Conservation (phyloP, 306 rosid species). For the Castanea mollissima region DNA sequence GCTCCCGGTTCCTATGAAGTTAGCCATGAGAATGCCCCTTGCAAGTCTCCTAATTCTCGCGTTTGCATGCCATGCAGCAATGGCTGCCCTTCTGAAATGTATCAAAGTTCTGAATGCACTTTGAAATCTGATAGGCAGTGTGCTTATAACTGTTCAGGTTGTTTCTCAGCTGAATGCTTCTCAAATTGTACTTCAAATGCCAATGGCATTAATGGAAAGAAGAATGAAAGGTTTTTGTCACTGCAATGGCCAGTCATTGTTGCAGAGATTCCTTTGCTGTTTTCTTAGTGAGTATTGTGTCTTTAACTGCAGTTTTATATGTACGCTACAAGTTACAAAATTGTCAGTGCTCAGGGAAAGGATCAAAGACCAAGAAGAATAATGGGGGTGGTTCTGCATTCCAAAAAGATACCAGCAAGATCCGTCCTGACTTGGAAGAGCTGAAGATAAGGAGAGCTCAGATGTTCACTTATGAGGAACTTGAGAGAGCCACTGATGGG, state of each 20-base stretch:
- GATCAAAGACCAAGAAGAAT: conserved; percentile 41
- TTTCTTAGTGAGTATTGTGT: conserved; percentile 60
- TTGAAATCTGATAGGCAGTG: conserved; percentile 61
- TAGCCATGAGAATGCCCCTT: conserved; percentile 40
- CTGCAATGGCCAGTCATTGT: conserved; percentile 61
- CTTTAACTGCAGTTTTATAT: conserved; percentile 64
- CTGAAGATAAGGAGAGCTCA: conserved; percentile 69
- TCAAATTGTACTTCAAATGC: conserved; percentile 57
- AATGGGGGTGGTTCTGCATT: conserved; percentile 36
- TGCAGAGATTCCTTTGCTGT: conserved; percentile 70
- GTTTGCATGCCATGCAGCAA: conserved; percentile 75
- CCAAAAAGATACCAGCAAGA: conserved; percentile 52
- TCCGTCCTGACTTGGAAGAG: conserved; percentile 69
- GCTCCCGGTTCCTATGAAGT: conserved; percentile 68
- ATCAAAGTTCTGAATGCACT: conserved; percentile 48
- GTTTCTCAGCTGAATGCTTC: conserved; percentile 55
- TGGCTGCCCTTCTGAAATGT: conserved; percentile 74
- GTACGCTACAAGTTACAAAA: conserved; percentile 62
- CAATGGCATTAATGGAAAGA: conserved; percentile 33
- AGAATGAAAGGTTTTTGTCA: conserved; percentile 61
- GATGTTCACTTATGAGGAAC: conserved; percentile 80
- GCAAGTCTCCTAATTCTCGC: conserved; percentile 46
- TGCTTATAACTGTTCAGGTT: conserved; percentile 75
- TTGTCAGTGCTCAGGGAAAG: conserved; percentile 53
- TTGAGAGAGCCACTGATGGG: conserved; percentile 67